Conservation (phyloP, 805 yeast species). For the Wickerhamomyces mucosus region DNA sequence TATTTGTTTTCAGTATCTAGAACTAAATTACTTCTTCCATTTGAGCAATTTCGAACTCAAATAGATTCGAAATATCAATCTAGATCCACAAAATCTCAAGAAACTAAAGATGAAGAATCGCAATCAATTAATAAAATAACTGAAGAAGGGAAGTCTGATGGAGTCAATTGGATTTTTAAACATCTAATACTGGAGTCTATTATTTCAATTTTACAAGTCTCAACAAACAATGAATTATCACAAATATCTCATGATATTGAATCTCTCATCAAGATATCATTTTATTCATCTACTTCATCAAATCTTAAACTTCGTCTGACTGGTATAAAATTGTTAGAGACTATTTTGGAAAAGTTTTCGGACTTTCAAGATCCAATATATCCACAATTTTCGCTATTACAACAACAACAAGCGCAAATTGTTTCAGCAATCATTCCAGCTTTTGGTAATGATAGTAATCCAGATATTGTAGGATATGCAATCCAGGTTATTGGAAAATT, state of each 20-base stretch:
- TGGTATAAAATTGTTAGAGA: conserved; percentile 61
- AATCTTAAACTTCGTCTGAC: conserved; percentile 46
- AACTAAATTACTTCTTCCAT: too few relatives aligned
- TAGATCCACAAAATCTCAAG: too few relatives aligned
- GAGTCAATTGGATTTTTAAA: conserved; percentile 50
- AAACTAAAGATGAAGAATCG: conserved; percentile 38
- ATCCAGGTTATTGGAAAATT: conserved; percentile 71
- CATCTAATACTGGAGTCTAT: conserved; percentile 34
- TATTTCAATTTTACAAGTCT: conserved; percentile 6
- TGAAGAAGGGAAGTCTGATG: conserved; percentile 31
- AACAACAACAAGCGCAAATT: conserved; percentile 92
- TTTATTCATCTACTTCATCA: conserved; percentile 70
- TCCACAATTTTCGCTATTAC: conserved; percentile 61
- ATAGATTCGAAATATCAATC: too few relatives aligned
- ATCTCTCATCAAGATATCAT: conserved; percentile 70
- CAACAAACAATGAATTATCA: not conserved
- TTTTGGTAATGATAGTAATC: conserved; percentile 62
- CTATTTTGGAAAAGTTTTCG: conserved; percentile 51
- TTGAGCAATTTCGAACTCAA: too few relatives aligned
- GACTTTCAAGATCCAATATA: conserved; percentile 61
- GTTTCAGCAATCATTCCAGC: conserved; percentile 86
- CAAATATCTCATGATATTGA: conserved; percentile 37
- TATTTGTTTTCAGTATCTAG: too few relatives aligned
- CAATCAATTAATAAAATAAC: conserved; percentile 28
- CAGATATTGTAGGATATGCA: conserved; percentile 68